Base-by-base conservation (phyloP, 768 basidiomycete genomes). In the Roridomyces roridus region DNA sequence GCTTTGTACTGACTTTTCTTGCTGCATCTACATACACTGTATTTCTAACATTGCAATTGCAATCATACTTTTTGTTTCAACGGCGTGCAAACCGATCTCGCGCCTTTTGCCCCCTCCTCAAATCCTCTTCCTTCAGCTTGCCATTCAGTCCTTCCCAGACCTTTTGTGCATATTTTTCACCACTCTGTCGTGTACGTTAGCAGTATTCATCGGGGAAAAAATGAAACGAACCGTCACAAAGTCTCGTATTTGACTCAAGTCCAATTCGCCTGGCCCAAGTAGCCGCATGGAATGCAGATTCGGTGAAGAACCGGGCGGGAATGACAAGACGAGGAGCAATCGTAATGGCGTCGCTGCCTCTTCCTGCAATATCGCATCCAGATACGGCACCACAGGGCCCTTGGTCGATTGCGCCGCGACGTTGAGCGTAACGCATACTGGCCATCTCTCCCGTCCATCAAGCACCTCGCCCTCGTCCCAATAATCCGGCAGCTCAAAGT, bases 401-500 rank as follows among this genome's bases (percentile, higher is more conserved):
- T 92, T 39, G 21, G 29, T 39, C 9, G 42, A 3, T 21, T 17
- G 12, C 42, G 37, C 17, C 60, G 94, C 92, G 23, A 93, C 62
- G 59, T 94, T 93, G 49, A 95, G 68, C 1, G 92, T 93, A 23
- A 94, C 73, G 57, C 85, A 85, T 5, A 95, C 78, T 0, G 93
- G 94, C 86, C 93, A 90, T 12, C 67, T 62, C 2, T 89, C 83
- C 57, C 85, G 76, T 2, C 86, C 86, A 35, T 75, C 79, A 25
- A 94, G 66, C 17, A 77, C 70, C 53, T 86, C 88, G 0, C 94
- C 94, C 60, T 92, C 91, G 65, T 92, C 92, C 91, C 91, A 93
- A 59, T 87, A 91, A 68, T 96, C 93, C 11, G 86, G 81, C 20
- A 95, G 79, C 72, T 96, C 94, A 63, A 95, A 95, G 70, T 96